Evolutionary conservation across 257 asterid species (phyloP).

Genomic region (Marsdenia floribunda): DNA sequence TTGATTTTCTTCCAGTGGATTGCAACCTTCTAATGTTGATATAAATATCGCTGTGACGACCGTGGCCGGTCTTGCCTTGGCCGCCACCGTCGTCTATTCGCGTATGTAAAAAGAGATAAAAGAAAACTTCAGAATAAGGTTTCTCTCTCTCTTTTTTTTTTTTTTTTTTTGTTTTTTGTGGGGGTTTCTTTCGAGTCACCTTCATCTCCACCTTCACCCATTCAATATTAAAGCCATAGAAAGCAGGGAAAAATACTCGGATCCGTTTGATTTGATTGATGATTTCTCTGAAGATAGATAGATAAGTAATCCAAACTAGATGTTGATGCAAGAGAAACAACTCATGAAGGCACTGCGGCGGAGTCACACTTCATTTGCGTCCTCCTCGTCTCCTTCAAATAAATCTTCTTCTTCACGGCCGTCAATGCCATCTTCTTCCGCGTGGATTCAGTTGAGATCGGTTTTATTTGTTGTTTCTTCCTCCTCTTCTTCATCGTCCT

Average conservation of each 20-base stretch:
- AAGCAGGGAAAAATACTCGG: background rate
- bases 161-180: no score
- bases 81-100: constrained; percentile 62
- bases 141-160: background rate
- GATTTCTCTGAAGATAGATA: constrained; percentile 7
- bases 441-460: constrained; percentile 76
- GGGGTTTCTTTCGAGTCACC: background rate
- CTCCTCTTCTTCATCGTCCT: constrained; percentile 48
- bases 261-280: constrained; percentile 2
- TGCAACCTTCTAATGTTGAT: constrained; percentile 52
- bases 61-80: constrained; percentile 71
- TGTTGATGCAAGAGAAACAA: constrained; percentile 66
- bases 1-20: constrained; percentile 20
- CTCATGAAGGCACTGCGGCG: constrained; percentile 64
- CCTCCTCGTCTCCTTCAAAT: constrained; percentile 21
- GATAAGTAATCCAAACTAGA: constrained; percentile 24
- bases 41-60: constrained; percentile 68
- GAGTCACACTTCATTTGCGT: constrained; percentile 55
- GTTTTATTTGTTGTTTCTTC: constrained; percentile 64
- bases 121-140: background rate
- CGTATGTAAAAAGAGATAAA: constrained; percentile 43
- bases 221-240: background rate
- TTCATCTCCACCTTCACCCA: background rate
- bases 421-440: constrained; percentile 37
- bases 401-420: constrained; percentile 54